These are phyloP conservation scores for Gossypium davidsonii DNA, from an alignment of 441 rosid genomes.

Conservation along the genomic window DNA sequence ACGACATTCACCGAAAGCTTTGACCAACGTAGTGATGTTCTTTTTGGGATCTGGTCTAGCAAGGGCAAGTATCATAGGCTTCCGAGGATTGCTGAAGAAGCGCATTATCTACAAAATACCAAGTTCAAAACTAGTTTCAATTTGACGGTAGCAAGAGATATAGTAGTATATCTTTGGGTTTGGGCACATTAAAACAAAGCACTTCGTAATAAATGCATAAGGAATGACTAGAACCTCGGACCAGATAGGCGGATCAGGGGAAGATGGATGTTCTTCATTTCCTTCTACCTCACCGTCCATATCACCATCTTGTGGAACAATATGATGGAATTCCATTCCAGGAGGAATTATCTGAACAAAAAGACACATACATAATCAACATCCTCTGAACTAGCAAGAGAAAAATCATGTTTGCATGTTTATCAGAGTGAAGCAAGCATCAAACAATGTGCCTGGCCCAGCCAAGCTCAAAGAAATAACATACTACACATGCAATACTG, in stretches of 20 bases:
- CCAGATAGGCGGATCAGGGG: constrained; percentile 85
- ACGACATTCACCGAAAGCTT: constrained; percentile 95
- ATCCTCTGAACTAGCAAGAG: not conserved
- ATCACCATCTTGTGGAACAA: constrained; percentile 79
- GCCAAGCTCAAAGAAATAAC: constrained; percentile 7
- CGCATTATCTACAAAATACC: constrained; percentile 71
- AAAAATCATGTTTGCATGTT: not conserved
- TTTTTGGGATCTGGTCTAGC: constrained; percentile 96
- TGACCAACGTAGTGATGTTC: constrained; percentile 81
- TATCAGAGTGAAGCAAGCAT: constrained; percentile 4
- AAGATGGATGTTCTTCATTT: constrained; percentile 57
- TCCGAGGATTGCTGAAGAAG: constrained; percentile 78
- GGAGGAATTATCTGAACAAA: constrained; percentile 71
- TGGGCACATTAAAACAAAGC: not conserved
- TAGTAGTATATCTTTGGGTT: not conserved
- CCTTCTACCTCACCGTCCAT: constrained; percentile 66
- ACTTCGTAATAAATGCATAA: not conserved
- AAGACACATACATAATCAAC: constrained; percentile 3
- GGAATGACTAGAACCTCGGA: constrained; percentile 51
- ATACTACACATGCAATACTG: not conserved
- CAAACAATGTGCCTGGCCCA: not conserved
- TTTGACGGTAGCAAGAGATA: constrained; percentile 3
- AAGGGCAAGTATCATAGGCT: constrained; percentile 90
- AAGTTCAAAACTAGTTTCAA: constrained; percentile 12
- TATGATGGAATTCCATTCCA: constrained; percentile 93